Percentiles rank a stretch among this genome's conserved stretches.
Evolutionary conservation across 176 grass and related monocot species (phyloP).

Genomic region (Hordeum vulgare): DNA sequence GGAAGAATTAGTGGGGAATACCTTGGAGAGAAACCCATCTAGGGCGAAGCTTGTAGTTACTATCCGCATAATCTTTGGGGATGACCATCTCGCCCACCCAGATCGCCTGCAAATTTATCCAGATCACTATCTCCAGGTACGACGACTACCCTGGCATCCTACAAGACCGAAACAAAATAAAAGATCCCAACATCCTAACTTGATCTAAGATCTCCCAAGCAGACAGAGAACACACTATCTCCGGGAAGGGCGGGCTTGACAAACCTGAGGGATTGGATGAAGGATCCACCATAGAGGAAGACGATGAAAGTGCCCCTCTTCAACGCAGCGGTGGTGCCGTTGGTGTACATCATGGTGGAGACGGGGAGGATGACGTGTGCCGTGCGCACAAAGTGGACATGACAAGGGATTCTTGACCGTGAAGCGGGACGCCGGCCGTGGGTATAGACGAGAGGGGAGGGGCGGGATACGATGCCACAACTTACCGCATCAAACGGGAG

Average conservation of each 20-base stretch:
- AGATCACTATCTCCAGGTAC: constrained; percentile 60
- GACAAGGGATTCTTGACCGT: not conserved
- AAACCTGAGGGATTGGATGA: constrained; percentile 45
- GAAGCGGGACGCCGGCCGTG: not conserved
- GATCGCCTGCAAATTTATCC: constrained; percentile 78
- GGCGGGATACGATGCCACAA: not conserved
- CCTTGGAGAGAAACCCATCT: constrained; percentile 91
- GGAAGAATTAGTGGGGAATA: not conserved
- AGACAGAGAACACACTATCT: no score
- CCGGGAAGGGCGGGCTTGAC: not conserved
- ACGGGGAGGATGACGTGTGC: not conserved
- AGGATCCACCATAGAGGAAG: constrained; percentile 73
- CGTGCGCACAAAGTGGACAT: not conserved
- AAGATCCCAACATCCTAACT: not conserved
- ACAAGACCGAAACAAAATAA: not conserved
- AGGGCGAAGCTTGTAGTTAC: constrained; percentile 82
- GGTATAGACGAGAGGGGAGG: not conserved
- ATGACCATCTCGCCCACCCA: constrained; percentile 89
- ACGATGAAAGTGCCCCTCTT: constrained; percentile 68
- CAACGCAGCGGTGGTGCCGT: not conserved
- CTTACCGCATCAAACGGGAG: no score
- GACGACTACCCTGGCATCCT: constrained; percentile 68
- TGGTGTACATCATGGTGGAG: constrained; percentile 31
- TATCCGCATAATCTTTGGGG: constrained; percentile 66
- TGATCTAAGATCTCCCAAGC: not conserved